Evolutionary conservation across 140 eudicot species (phyloP), one percentile per base, ranked within the genome.

Genomic region (Erigeron philadelphicus): DNA sequence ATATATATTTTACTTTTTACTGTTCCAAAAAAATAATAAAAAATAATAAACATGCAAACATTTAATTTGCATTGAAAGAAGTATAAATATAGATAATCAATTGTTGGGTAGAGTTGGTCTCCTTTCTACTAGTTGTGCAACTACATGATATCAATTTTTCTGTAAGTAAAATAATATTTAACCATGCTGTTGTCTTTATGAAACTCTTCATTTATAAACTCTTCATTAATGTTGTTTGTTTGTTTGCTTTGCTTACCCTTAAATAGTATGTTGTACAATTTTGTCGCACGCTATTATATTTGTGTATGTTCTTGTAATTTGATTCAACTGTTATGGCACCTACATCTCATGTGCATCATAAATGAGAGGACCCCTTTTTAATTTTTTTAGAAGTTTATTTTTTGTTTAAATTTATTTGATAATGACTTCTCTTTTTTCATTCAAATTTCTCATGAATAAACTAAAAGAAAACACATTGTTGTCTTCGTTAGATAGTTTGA

Each of bases 301-400:
- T 65, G 64, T 52, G 47, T 61, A 18, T 23, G 46, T 66, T 66
- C 5, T 48, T 54, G 54, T 69, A 54, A 69, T 38, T 17, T 61
- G 56, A 63, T 63, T 62, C 55, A 72, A 63, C 71, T 63, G 71
- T 73, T 72, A 2, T 63, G 70, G 46, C 35, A 52, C 64, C 77
- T 50, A 63, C 56, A 73, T 44, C 18, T 62, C 77, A 73, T 52
- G 77, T 64, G 71, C 57, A 63, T 72, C 77, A 63, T 73, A 64
- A 73, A 73, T 73, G 65, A 73, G 54, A 50, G 42, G 56, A 50
- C 56, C 45, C 56, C 31, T 1, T 44, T 64, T 42, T 21, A 21
- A 21, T 21, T 44, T 44, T 56, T 19, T 31, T 31, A 31, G 40
- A 6, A 17, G 11, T 21, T 25, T 25, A 25, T 2, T 59, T 13